phyloP scores from a whole-genome alignment of 768 basidiomycete species.

The Lentinula raphanica region DNA sequence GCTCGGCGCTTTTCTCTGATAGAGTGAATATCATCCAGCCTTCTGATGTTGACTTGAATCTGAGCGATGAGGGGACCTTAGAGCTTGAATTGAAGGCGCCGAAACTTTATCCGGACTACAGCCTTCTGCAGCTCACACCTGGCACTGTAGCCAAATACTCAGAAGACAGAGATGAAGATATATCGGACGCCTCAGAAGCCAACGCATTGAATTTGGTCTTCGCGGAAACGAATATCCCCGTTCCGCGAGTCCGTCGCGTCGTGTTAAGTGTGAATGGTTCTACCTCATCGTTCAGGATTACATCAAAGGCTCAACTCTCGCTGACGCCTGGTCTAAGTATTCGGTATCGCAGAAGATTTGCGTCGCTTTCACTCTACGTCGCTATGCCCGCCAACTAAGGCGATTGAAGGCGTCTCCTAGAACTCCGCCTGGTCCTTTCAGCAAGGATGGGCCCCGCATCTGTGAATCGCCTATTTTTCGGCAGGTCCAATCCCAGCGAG shows the following conservation, averaged over 20 bases:
- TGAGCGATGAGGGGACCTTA: not conserved
- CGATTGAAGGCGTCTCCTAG: not conserved
- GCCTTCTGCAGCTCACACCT: not conserved
- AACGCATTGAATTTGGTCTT: not conserved
- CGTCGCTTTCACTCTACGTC: conserved; percentile 17
- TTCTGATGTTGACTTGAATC: not conserved
- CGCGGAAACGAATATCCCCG: conserved; percentile 15
- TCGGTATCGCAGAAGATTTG: conserved; percentile 11
- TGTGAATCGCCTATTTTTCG: conserved; percentile 12
- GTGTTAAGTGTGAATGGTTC: conserved; percentile 1
- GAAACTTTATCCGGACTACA: not conserved
- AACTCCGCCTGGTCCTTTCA: conserved; percentile 11
- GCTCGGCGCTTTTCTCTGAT: too few species aligned
- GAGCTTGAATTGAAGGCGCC: not conserved
- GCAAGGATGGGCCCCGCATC: conserved; percentile 6
- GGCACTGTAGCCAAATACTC: not conserved
- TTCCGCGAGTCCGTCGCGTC: conserved; percentile 13
- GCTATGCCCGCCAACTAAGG: conserved; percentile 16
- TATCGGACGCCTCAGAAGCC: not conserved
- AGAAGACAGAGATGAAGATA: not conserved
- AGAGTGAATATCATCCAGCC: not conserved
- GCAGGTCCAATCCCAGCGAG: not conserved
- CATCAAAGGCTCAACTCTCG: conserved; percentile 14
- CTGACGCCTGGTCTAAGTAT: conserved; percentile 11
- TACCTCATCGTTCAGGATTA: conserved; percentile 16